Evolutionary conservation across 306 rosid species (phyloP).

Genomic region (Ormosia semicastrata): DNA sequence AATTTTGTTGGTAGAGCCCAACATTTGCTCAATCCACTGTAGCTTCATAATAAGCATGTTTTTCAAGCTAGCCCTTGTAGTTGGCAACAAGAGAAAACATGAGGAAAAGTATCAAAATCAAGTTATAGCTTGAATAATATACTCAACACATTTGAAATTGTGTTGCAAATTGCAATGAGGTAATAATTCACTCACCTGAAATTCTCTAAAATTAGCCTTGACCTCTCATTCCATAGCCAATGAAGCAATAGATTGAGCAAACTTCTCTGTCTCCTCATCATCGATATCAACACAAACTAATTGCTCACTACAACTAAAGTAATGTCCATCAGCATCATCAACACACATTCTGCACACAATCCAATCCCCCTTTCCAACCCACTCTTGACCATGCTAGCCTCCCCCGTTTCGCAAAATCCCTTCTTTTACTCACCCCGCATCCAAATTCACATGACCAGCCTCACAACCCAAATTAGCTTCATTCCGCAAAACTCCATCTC

Average conservation of each 20-base stretch:
- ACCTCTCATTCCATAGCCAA: slow-evolving; percentile 80
- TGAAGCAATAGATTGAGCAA: slow-evolving; percentile 62
- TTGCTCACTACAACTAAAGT: slow-evolving; percentile 58
- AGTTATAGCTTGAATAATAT: too few species aligned
- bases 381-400: slow-evolving; percentile 93
- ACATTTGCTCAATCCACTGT: too few species aligned
- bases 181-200: slow-evolving; percentile 68
- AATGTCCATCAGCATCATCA: slow-evolving; percentile 44
- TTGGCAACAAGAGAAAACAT: too few species aligned
- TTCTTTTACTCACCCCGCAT: slow-evolving; percentile 37
- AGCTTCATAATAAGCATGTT: too few species aligned
- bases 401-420: slow-evolving; percentile 67
- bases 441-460: slow-evolving; percentile 49
- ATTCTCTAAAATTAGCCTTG: slow-evolving; percentile 63
- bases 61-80: too few species aligned
- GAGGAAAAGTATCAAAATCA: too few species aligned
- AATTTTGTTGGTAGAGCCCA: too few species aligned
- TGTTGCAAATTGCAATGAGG: too few species aligned
- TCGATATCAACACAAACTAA: slow-evolving; percentile 79
- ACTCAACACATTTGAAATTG: too few species aligned
- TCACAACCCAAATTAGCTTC: too few species aligned
- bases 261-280: slow-evolving; percentile 62
- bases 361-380: slow-evolving; percentile 91
- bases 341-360: slow-evolving; percentile 40
- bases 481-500: too few species aligned